Conservation (phyloP, 2,329 filamentous ascomycete species). For the Venturia pyrina region DNA sequence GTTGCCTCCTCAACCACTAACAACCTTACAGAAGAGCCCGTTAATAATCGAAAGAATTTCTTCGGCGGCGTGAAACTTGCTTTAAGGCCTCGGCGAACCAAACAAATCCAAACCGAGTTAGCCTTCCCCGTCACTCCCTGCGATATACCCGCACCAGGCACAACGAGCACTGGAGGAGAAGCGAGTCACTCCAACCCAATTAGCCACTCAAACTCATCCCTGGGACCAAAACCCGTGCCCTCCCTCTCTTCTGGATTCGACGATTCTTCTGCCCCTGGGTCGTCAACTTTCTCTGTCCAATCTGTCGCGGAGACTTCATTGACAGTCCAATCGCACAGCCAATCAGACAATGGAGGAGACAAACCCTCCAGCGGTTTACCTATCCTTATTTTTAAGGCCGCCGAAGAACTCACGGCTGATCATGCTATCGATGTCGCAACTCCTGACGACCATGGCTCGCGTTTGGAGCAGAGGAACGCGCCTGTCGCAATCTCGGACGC, state of each 20-base stretch:
- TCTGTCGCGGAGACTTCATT: not conserved
- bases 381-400: not conserved
- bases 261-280: not conserved
- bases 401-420: no score
- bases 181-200: not conserved
- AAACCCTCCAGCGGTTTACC: not conserved
- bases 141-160: not conserved
- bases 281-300: not conserved
- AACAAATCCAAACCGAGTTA: not conserved
- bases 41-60: not conserved
- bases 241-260: not conserved
- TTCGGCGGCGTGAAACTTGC: not conserved
- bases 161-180: not conserved
- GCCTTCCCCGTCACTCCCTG: not conserved
- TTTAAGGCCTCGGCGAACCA: not conserved
- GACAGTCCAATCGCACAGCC: not conserved
- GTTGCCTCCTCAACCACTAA: not conserved
- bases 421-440: not conserved
- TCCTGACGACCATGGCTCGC: not conserved
- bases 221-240: not conserved
- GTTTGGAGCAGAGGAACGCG: not conserved
- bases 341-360: not conserved
- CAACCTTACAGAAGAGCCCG: not conserved
- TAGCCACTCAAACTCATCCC: not conserved
- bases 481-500: not conserved